phyloP scores from a whole-genome alignment of 1,284 basidiomycete genomes.

The Neotropicomus parvogracilis region DNA sequence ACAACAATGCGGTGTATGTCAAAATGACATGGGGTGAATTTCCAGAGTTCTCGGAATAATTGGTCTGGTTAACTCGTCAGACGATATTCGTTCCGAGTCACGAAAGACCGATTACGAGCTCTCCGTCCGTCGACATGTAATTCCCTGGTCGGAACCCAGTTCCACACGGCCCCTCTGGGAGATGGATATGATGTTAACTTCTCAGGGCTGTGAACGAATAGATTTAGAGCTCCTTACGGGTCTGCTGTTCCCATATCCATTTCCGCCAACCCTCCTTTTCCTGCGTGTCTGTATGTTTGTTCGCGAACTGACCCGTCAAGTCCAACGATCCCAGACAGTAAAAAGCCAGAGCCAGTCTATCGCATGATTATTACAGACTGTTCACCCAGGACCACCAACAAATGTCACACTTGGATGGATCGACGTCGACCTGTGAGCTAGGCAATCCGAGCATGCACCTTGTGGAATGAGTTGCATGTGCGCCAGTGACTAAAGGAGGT shows the following conservation, averaged over 20 bases:
- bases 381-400: conserved; percentile 4
- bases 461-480: conserved; percentile 52
- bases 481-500: conserved; percentile 36
- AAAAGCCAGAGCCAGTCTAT: conserved; percentile 77
- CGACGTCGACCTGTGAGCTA: conserved; percentile 50
- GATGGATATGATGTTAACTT: neutral
- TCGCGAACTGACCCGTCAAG: conserved; percentile 55
- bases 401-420: conserved; percentile 51
- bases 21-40: conserved; percentile 85
- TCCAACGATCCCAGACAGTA: conserved; percentile 82
- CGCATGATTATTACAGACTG: conserved; percentile 14
- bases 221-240: conserved; percentile 39
- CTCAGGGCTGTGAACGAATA: neutral
- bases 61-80: conserved; percentile 23
- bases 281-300: conserved; percentile 40
- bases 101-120: conserved; percentile 4
- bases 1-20: conserved; percentile 84
- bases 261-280: conserved; percentile 66
- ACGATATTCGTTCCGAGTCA: conserved; percentile 5
- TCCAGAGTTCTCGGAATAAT: conserved; percentile 41
- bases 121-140: conserved; percentile 47
- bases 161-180: conserved; percentile 45
- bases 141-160: conserved; percentile 78
- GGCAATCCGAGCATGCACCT: conserved; percentile 58
- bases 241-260: conserved; percentile 89